Percentiles rank a stretch among this genome's conserved stretches.
Evolutionary conservation across 139 green algal species (phyloP).

Genomic region (Gonium pectorale): DNA sequence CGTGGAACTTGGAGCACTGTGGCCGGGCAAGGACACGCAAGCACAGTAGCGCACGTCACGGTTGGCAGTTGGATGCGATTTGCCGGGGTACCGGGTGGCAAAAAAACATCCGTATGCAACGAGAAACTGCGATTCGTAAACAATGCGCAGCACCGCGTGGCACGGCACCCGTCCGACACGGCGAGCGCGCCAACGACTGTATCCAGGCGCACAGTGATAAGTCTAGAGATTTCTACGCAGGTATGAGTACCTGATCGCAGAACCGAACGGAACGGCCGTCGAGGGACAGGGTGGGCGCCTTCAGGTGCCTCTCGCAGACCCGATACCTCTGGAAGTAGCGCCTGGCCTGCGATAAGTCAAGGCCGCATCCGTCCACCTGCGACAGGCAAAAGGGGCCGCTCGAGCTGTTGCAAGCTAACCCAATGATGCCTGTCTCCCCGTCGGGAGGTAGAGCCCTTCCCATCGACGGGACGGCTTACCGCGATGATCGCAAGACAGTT

Average conservation of each 20-base stretch:
- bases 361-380: slow-evolving; percentile 49
- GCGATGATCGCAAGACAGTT: background rate
- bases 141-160: too few species aligned
- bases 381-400: background rate
- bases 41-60: slow-evolving; percentile 33
- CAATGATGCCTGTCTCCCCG: background rate
- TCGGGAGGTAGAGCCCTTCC: background rate
- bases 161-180: too few species aligned
- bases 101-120: too few species aligned
- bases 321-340: slow-evolving; percentile 56
- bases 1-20: slow-evolving; percentile 42
- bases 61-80: too few species aligned
- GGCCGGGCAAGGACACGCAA: too few species aligned
- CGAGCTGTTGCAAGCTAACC: background rate
- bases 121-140: too few species aligned
- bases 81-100: too few species aligned
- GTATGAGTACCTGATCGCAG: too few species aligned
- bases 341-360: slow-evolving; percentile 35
- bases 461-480: background rate
- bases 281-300: slow-evolving; percentile 12
- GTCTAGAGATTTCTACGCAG: too few species aligned
- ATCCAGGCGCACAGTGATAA: too few species aligned
- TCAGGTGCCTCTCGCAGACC: slow-evolving; percentile 53
- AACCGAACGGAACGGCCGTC: background rate
- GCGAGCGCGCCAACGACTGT: too few species aligned